Base-by-base conservation (phyloP, 1,139 yeast species). In the Magnusiomyces fungicola region DNA sequence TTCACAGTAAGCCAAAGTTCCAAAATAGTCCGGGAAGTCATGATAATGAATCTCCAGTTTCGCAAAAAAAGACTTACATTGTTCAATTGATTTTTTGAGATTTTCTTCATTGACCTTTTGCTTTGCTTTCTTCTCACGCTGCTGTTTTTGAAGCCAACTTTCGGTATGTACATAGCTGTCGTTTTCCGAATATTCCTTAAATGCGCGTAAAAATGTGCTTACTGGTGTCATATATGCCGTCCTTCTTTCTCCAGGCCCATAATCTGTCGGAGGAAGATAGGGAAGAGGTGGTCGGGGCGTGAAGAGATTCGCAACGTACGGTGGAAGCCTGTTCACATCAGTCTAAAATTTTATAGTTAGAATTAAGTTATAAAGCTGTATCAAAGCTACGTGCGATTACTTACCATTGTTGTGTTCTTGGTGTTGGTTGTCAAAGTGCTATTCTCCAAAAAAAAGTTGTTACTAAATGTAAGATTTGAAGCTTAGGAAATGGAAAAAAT, bases 271-370 rank as follows among this genome's bases (percentile, higher is more conserved):
- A 24, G 67, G 69, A 1, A 74, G 61, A 57, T 72, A 77, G 33
- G 74, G 72, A 14, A 81, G 64, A n/a, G 95, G 94, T 3, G 84
- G 81, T 48, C 79, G 72, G 3, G 94, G 85, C 27, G 75, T 75
- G 61, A 88, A 88, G 43, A 87, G 74, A 60, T 74, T 73, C 48
- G 81, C 78, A 44, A 85, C 78, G 56, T 76, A 78, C 1, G 77
- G 70, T 1, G 95, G 90, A 55, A 81, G 80, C 62, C 78, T 79
- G 32, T 74, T 66, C 9, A 69, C 61, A 49, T 72, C 76, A 3
- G 74, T 67, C 70, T 64, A 45, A 16, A 42, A 29, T 32, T 4
- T 18, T 32, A 14, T 27, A 32, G 16, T 32, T 34, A 34, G 3
- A 9, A 14, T 18, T 34, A 34, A 16, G 10, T 14, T 34, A n/a